A percentile compares a stretch with the other conserved stretches of the same genome.
Evolutionary conservation across 768 basidiomycete species (phyloP).

Genomic region (Lentinula aciculospora): DNA sequence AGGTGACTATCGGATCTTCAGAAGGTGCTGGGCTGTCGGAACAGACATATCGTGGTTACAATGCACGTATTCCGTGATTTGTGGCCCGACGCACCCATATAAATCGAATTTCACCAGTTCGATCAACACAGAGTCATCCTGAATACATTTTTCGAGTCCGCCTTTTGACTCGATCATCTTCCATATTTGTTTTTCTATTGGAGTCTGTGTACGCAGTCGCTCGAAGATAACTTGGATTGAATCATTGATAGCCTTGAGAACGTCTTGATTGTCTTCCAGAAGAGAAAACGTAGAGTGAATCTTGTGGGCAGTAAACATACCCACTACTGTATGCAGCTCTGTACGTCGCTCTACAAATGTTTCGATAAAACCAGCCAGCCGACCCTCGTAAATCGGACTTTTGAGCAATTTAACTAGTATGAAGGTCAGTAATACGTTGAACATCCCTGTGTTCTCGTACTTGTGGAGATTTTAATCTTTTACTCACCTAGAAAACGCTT

Average conservation of each 20-base stretch:
- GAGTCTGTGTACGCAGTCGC: background rate
- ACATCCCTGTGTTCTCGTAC: no score
- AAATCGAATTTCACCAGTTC: background rate
- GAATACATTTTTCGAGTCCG: background rate
- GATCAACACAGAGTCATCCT: background rate
- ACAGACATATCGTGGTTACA: no score
- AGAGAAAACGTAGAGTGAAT: constrained; percentile 12
- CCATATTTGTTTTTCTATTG: background rate
- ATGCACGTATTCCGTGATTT: no score
- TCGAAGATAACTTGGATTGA: background rate
- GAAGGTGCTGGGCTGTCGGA: background rate
- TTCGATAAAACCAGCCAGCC: constrained; percentile 16
- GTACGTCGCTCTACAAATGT: constrained; percentile 17
- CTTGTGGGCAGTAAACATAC: constrained; percentile 20
- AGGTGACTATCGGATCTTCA: no score
- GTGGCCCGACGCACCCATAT: background rate
- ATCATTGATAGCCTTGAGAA: background rate
- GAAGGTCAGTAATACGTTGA: no score
- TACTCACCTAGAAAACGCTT: constrained; percentile 15
- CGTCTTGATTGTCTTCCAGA: constrained; percentile 1
- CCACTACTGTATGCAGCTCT: constrained; percentile 22
- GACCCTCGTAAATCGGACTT: constrained; percentile 22
- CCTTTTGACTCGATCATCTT: background rate
- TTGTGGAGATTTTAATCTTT: no score
- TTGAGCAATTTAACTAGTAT: constrained; percentile 24